phyloP scores from a whole-genome alignment of 2,329 filamentous ascomycete genomes.

The Colletotrichum sp. region DNA sequence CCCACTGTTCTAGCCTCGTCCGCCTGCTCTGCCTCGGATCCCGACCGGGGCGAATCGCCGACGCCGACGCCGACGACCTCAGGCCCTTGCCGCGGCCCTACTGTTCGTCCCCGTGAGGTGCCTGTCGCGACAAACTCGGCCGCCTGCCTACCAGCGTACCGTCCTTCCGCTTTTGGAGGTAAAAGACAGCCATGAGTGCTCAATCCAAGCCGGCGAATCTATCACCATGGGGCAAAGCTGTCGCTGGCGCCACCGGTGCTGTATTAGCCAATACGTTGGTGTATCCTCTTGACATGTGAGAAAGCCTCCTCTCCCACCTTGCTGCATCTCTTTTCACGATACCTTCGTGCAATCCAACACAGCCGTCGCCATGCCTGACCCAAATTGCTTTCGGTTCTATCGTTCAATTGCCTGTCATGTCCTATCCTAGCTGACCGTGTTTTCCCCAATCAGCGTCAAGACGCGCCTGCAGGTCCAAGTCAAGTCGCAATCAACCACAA shows the following conservation, averaged over 20 bases:
- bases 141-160: neutral
- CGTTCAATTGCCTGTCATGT: neutral
- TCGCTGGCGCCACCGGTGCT: constrained; percentile 91
- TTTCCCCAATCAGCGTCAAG: constrained; percentile 72
- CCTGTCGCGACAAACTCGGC: neutral
- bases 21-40: neutral
- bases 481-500: constrained; percentile 60
- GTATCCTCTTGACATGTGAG: constrained; percentile 96
- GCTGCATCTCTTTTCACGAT: neutral
- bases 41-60: neutral
- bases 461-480: constrained; percentile 95
- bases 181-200: constrained; percentile 47
- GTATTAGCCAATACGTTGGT: constrained; percentile 94
- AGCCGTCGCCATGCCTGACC: neutral
- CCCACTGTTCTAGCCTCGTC: neutral
- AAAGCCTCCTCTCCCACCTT: constrained; percentile 22
- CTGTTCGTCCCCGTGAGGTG: neutral
- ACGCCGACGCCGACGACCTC: constrained; percentile 11
- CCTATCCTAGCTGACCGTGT: constrained; percentile 17
- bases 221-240: constrained; percentile 90
- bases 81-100: neutral
- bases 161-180: neutral
- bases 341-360: neutral
- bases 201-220: constrained; percentile 72
- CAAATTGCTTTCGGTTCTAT: neutral